phyloP scores from a whole-genome alignment of 306 rosid species.

The Begonia masoniana region DNA sequence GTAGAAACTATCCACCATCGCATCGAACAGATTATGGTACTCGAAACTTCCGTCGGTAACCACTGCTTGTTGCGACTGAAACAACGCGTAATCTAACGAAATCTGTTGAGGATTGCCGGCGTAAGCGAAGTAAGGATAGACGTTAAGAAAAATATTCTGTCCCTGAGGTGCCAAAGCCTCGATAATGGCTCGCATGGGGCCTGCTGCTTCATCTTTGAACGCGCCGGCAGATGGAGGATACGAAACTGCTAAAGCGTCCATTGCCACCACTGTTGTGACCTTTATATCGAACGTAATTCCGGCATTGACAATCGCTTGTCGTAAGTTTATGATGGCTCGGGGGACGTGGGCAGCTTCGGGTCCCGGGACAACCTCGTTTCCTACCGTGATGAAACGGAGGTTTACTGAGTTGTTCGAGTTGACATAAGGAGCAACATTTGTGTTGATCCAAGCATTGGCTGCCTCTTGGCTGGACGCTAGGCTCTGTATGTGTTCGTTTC shows the following conservation, averaged over 20 bases:
- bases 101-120: background rate
- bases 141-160: slow-evolving; percentile 46
- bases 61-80: slow-evolving; percentile 19
- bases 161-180: slow-evolving; percentile 15
- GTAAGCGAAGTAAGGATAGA: slow-evolving; percentile 41
- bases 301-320: slow-evolving; percentile 18
- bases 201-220: slow-evolving; percentile 1
- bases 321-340: slow-evolving; percentile 36
- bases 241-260: slow-evolving; percentile 14
- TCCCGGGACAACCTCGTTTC: slow-evolving; percentile 30
- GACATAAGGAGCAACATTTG: slow-evolving; percentile 13
- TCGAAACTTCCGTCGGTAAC: slow-evolving; percentile 3
- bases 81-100: slow-evolving; percentile 26
- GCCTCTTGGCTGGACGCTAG: slow-evolving; percentile 3
- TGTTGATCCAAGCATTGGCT: slow-evolving; percentile 30
- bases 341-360: slow-evolving; percentile 11
- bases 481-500: slow-evolving; percentile 4
- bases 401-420: slow-evolving; percentile 19
- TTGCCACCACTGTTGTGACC: slow-evolving; percentile 27
- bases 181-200: slow-evolving; percentile 23
- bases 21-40: slow-evolving; percentile 20
- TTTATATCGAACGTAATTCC: slow-evolving; percentile 19
- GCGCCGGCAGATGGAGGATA: slow-evolving; percentile 34
- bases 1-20: slow-evolving; percentile 30
- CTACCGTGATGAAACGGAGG: slow-evolving; percentile 38